phyloP scores from a whole-genome alignment of 129 eudicot genomes.

The carrot (Daucus carota) region DH1_v3.0 NC_030383.2:48062501-48063000 shows the following conservation, averaged over 20 bases:
- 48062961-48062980: no score
- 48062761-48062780: no score
- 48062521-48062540: neutral
- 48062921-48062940: no score
- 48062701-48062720: neutral
- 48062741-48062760: no score
- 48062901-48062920: neutral
- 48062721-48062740: no score
- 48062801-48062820: no score
- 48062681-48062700: neutral
- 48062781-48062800: no score
- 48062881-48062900: neutral
- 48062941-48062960: no score
- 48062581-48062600: neutral
- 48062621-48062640: constrained; percentile 81
- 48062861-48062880: neutral
- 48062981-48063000: no score
- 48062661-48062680: constrained; percentile 33
- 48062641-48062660: constrained; percentile 51
- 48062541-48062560: neutral
- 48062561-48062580: neutral
- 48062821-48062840: no score
- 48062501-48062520: constrained; percentile 27
- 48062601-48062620: constrained; percentile 79
- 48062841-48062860: neutral